Conservation (phyloP, 768 basidiomycete genomes). For the Boletus rubescentipes region DNA sequence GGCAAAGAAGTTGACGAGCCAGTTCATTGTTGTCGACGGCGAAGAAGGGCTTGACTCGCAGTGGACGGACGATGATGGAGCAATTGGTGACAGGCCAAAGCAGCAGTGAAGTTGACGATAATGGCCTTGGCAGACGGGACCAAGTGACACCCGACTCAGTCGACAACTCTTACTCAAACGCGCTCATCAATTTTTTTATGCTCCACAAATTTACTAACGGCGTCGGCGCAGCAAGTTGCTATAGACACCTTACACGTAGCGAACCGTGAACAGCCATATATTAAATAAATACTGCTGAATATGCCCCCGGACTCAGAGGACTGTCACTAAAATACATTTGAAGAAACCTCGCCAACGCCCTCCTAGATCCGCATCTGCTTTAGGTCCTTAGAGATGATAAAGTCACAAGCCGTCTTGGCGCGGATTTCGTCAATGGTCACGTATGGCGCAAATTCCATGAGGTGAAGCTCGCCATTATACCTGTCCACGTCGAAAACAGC, state of each 20-base stretch:
- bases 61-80: neutral
- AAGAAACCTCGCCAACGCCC: neutral
- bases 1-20: constrained; percentile 68
- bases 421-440: constrained; percentile 77
- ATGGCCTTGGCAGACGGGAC: neutral
- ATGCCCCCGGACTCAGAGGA: neutral
- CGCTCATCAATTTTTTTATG: constrained; percentile 11
- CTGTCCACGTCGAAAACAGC: constrained; percentile 88
- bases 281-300: constrained; percentile 1
- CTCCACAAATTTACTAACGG: constrained; percentile 20
- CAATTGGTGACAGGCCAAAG: constrained; percentile 5
- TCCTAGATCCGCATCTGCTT: constrained; percentile 42
- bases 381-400: constrained; percentile 53
- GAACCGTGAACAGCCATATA: neutral
- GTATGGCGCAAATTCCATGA: constrained; percentile 77
- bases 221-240: constrained; percentile 13
- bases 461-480: constrained; percentile 58
- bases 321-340: neutral
- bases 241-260: constrained; percentile 3
- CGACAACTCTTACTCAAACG: neutral
- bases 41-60: constrained; percentile 2
- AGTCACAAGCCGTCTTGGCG: constrained; percentile 80
- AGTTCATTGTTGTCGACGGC: constrained; percentile 54
- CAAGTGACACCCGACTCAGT: neutral
- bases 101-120: neutral